Evolutionary conservation across 2,329 filamentous ascomycete genomes (phyloP), one percentile per base, ranked within the genome.

Genomic region (Monosporascus cannonballus): DNA sequence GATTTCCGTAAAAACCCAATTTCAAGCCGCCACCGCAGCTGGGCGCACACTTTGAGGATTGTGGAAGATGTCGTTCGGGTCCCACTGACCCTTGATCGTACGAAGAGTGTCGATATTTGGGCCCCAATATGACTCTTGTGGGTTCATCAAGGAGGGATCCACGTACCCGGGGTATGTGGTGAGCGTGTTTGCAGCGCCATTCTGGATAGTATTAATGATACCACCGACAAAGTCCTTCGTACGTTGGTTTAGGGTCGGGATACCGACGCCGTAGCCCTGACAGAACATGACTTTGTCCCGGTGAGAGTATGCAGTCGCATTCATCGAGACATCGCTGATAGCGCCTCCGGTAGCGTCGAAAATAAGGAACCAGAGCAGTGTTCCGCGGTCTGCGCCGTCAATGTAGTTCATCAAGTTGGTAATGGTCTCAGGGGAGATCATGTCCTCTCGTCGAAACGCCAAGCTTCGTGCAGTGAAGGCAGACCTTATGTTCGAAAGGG

Each of bases 91-190:
- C 68, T 85, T 85, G 46, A 85, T 70, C 48, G 65, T 50, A 49
- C 74, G 68, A 48, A 85, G 67, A 8, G 55, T 59, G 0, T 70
- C 64, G 38, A 83, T 64, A 55, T 83, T 82, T 1, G 70, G 59
- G 0, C 76, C 76, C 80, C 80, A 85, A 61, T 85, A 85, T 8
- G 73, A 71, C 50, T 68, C 58, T 59, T 81, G 78, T 8, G 74
- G 72, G 38, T 73, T 64, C n/a, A 64, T 53, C 36, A 85, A 61
- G 4, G 65, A 65, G 2, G 75, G 75, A 61, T 86, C 83, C 2
- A 87, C 77, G 57, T 86, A 87, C 2, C 83, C 84, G 0, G 83
- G 76, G 64, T 87, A 87, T 1, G 80, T 78, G 11, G 77, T 78
- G 46, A 73, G 66, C 0, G 69, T 70, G 3, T 69, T 64, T 1